Conservation (phyloP, 306 rosid genomes). For the Astragalus glycyphyllos region DNA sequence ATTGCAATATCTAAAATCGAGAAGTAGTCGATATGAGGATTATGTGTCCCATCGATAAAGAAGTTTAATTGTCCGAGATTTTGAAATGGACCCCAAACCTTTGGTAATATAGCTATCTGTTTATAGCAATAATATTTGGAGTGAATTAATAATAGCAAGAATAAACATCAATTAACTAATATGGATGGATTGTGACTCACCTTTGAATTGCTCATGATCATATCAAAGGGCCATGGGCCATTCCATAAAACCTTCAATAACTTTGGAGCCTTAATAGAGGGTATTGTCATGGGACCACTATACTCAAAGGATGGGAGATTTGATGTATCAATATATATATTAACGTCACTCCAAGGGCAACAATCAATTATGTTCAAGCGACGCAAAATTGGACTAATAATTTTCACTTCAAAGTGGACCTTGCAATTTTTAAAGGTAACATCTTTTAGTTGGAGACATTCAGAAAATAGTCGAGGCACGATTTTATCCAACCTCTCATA, state of each 20-base stretch:
- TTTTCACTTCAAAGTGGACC: fast-evolving
- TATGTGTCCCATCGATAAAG: background rate
- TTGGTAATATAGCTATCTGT: background rate
- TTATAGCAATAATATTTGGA: background rate
- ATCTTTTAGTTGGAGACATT: background rate
- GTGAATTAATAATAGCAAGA: background rate
- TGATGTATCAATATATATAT: background rate
- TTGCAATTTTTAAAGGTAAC: background rate
- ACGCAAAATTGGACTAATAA: background rate
- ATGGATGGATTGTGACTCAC: background rate
- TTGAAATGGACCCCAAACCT: background rate
- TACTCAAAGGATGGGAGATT: conserved; percentile 11
- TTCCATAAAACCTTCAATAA: conserved; percentile 3
- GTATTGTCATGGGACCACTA: background rate
- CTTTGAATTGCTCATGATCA: background rate
- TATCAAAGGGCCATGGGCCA: background rate
- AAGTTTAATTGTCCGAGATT: background rate
- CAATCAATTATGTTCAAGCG: background rate
- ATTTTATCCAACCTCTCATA: fast-evolving
- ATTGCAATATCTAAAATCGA: background rate
- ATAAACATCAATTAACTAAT: background rate
- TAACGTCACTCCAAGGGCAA: background rate
- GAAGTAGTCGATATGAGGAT: background rate
- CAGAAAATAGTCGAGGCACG: background rate
- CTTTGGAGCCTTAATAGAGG: background rate